These are phyloP conservation scores for Yarrowia galli DNA, from an alignment of 1,139 yeast species.

Conservation along the genomic window DNA sequence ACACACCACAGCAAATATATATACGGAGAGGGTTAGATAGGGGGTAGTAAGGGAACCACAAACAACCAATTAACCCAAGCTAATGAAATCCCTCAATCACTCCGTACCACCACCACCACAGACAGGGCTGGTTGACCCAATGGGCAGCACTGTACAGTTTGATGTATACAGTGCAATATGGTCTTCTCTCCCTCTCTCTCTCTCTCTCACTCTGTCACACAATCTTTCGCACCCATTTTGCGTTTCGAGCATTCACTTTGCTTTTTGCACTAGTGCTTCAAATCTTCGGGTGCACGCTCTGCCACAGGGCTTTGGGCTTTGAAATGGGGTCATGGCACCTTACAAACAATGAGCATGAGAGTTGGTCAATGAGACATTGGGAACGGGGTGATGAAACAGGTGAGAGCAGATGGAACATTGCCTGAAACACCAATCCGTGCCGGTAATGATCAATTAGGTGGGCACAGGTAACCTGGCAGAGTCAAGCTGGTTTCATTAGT, in stretches of 20 bases:
- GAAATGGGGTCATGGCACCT: background rate
- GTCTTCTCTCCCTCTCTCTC: background rate
- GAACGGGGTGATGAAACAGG: background rate
- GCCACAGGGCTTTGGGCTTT: too few relatives aligned
- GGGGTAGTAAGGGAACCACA: too few relatives aligned
- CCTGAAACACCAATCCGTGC: too few relatives aligned
- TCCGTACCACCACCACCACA: background rate
- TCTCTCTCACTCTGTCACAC: background rate
- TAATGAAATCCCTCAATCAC: too few relatives aligned
- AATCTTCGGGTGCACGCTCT: background rate
- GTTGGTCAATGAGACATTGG: background rate
- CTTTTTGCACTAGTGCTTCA: background rate
- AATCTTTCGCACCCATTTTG: background rate
- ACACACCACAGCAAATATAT: background rate
- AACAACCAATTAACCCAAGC: background rate
- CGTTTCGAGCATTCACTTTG: background rate
- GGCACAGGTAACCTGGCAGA: background rate
- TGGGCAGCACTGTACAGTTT: conserved; percentile 19
- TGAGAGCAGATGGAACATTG: too few relatives aligned
- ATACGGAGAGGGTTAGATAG: background rate
- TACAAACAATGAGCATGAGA: background rate
- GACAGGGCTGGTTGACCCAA: conserved; percentile 4
- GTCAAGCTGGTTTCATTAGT: too few relatives aligned
- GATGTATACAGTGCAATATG: background rate
- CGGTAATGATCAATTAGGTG: background rate